Evolutionary conservation across 2,329 filamentous ascomycete species (phyloP).

Genomic region (Ophiostoma tasmaniense): DNA sequence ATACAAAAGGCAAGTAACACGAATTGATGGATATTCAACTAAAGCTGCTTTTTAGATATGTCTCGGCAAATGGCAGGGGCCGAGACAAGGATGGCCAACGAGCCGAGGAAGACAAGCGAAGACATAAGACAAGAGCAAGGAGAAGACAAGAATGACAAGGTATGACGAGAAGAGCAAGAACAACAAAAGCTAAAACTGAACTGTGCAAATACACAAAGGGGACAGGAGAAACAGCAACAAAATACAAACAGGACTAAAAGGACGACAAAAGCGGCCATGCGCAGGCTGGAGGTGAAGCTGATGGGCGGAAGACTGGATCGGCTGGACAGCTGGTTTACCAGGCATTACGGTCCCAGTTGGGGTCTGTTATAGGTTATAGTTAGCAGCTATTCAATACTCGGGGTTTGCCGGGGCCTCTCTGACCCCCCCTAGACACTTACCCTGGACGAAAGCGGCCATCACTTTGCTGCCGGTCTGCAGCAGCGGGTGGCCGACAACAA

Average conservation of each 20-base stretch:
- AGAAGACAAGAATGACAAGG: background rate
- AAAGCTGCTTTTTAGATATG: background rate
- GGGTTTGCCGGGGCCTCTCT: background rate
- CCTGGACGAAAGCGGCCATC: constrained; percentile 90
- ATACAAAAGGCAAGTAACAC: background rate
- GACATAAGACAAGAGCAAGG: background rate
- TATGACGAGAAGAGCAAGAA: background rate
- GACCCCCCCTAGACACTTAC: constrained; percentile 35
- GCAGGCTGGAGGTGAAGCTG: background rate
- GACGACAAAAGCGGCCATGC: background rate
- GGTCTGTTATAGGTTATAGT: constrained; percentile 45
- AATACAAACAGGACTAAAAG: background rate
- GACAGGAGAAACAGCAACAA: background rate
- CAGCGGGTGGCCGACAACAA: constrained; percentile 91
- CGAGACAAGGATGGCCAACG: background rate
- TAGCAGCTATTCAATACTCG: background rate
- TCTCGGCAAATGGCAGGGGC: background rate
- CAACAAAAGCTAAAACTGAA: background rate
- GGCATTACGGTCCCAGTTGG: constrained; percentile 84
- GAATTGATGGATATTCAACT: background rate
- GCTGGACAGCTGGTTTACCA: constrained; percentile 52
- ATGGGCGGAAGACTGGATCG: background rate
- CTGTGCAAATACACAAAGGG: background rate
- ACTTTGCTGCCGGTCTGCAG: constrained; percentile 98
- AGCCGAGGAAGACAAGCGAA: background rate